Evolutionary conservation across 306 rosid genomes (phyloP).

Genomic region (Sesbania bispinosa): DNA sequence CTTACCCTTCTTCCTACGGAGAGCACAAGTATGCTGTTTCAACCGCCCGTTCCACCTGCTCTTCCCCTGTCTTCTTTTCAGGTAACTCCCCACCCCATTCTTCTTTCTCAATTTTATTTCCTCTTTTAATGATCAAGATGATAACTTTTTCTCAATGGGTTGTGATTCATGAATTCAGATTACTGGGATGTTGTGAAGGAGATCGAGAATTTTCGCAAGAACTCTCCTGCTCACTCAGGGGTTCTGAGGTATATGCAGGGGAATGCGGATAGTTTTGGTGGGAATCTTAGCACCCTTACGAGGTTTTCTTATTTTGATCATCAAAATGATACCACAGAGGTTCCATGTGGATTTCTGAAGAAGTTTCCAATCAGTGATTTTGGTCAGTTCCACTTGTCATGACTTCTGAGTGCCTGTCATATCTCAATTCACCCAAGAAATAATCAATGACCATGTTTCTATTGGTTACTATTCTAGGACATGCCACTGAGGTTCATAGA

Average conservation of each 20-base stretch:
- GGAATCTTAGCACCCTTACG: constrained; percentile 49
- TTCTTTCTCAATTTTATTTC: not conserved
- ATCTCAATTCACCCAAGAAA: constrained; percentile 11
- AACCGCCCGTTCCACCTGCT: constrained; percentile 72
- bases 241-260: constrained; percentile 55
- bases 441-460: not conserved
- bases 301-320: constrained; percentile 67
- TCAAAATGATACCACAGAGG: constrained; percentile 22
- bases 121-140: not conserved
- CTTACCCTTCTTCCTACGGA: constrained; percentile 84
- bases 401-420: not conserved
- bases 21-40: constrained; percentile 83
- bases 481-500: not conserved
- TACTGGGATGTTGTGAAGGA: constrained; percentile 63
- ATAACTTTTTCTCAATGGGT: constrained; percentile 21
- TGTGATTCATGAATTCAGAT: constrained; percentile 40
- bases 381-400: constrained; percentile 58
- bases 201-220: constrained; percentile 33
- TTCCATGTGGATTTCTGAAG: constrained; percentile 90
- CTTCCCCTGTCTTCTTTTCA: constrained; percentile 77
- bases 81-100: constrained; percentile 28
- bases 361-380: constrained; percentile 63
- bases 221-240: constrained; percentile 14
- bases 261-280: constrained; percentile 63
- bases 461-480: not conserved